Evolutionary conservation across 495 filamentous ascomycete species (phyloP).

Genomic region (Neurospora africana): DNA sequence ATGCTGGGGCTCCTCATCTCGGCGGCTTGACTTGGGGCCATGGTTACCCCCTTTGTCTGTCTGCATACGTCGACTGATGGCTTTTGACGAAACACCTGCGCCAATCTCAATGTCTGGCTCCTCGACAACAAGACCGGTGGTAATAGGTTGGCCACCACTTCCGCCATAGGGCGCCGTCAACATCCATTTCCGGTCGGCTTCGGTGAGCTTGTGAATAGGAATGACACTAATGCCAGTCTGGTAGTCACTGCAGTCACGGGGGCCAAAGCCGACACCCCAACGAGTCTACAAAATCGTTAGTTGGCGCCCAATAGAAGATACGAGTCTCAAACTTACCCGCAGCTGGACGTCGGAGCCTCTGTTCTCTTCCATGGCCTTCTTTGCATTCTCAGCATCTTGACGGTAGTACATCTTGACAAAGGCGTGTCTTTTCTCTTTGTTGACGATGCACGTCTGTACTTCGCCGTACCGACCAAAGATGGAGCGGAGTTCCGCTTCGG

Average conservation of each 20-base stretch:
- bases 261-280: conserved; percentile 97
- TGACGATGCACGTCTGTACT: conserved; percentile 96
- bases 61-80: conserved; percentile 73
- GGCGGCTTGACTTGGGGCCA: conserved; percentile 59
- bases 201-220: conserved; percentile 81
- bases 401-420: conserved; percentile 98
- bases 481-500: conserved; percentile 67
- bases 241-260: conserved; percentile 95
- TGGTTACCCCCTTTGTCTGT: conserved; percentile 66
- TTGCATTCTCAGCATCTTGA: conserved; percentile 69
- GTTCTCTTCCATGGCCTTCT: conserved; percentile 82
- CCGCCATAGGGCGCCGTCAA: conserved; percentile 87
- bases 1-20: conserved; percentile 39
- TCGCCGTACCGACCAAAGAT: conserved; percentile 71
- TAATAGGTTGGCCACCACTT: conserved; percentile 72
- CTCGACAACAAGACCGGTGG: conserved; percentile 78
- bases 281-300: conserved; percentile 52
- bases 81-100: conserved; percentile 92
- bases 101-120: conserved; percentile 99
- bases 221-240: conserved; percentile 86
- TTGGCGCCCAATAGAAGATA: not conserved
- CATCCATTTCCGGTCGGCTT: conserved; percentile 97
- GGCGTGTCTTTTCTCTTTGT: conserved; percentile 92
- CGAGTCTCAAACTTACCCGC: conserved; percentile 48
- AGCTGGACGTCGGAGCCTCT: conserved; percentile 62